A percentile compares a stretch with the other conserved stretches of the same genome.
Conservation (phyloP, 768 basidiomycete species). For the Filobasidium floriforme region DNA sequence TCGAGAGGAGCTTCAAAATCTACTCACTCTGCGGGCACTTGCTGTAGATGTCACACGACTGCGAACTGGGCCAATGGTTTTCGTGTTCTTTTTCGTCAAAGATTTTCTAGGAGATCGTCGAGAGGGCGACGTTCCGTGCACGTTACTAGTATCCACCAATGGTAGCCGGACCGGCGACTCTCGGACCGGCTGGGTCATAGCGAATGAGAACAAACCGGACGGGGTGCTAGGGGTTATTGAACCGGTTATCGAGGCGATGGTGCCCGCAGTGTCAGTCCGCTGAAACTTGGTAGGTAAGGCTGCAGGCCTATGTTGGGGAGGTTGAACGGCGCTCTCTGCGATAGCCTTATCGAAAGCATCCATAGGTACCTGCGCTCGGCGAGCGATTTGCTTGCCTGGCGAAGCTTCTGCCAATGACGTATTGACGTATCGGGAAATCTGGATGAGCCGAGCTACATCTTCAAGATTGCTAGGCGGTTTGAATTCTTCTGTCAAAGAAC, state of each 20-base stretch:
- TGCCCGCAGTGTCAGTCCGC: slow-evolving; percentile 10
- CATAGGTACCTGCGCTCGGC: neutral
- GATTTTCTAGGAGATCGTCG: neutral
- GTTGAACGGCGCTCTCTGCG: neutral
- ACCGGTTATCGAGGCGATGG: neutral
- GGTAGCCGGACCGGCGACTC: neutral
- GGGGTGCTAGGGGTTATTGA: neutral
- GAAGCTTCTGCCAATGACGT: slow-evolving; percentile 14
- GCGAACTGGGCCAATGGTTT: neutral
- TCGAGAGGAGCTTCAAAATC: neutral
- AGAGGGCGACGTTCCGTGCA: neutral
- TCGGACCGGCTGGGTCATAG: neutral
- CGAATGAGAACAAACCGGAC: slow-evolving; percentile 9
- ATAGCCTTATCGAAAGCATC: neutral
- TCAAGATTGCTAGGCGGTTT: slow-evolving; percentile 12
- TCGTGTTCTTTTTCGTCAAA: neutral
- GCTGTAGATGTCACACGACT: neutral
- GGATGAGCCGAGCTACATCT: slow-evolving; percentile 11
- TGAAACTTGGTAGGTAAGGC: slow-evolving; percentile 21
- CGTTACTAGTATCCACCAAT: neutral
- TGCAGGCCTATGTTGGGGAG: neutral
- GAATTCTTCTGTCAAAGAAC: slow-evolving; percentile 12
- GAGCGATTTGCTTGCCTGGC: slow-evolving; percentile 18
- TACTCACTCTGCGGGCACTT: slow-evolving; percentile 1
- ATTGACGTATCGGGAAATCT: slow-evolving; percentile 18